Conservation (phyloP, 768 basidiomycete species). For the Phanerochaete carnosa region DNA sequence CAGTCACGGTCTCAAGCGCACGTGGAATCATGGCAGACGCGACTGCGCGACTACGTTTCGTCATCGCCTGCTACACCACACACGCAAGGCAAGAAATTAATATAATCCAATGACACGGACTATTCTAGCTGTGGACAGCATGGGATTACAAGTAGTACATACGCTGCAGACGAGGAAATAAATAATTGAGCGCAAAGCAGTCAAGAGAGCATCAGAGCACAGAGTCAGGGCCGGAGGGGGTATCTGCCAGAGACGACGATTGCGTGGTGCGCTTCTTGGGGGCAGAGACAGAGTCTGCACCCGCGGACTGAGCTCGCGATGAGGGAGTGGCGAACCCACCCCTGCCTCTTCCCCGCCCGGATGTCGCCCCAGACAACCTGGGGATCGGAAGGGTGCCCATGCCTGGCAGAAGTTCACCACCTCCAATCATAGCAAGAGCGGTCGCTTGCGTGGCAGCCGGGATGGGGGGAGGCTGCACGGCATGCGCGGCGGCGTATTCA, state of each 20-base stretch:
- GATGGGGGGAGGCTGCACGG: conserved; percentile 15
- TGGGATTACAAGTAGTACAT: conserved; percentile 1
- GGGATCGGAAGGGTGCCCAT: conserved; percentile 15
- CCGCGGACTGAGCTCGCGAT: conserved; percentile 22
- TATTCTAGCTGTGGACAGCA: neutral
- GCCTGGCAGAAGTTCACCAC: conserved; percentile 4
- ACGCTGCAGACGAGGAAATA: neutral
- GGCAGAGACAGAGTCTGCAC: conserved; percentile 19
- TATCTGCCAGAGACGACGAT: conserved; percentile 10
- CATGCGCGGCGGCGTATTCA: conserved; percentile 41
- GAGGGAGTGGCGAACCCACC: conserved; percentile 14
- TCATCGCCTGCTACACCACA: neutral
- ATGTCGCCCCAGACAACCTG: conserved; percentile 16
- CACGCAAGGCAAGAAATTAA: neutral
- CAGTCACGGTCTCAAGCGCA: conserved; percentile 2
- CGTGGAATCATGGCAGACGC: conserved; percentile 7
- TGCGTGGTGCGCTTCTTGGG: conserved; percentile 19
- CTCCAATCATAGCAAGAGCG: conserved; percentile 6
- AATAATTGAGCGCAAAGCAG: neutral
- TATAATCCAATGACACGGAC: neutral
- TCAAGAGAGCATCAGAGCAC: neutral
- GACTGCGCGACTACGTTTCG: neutral
- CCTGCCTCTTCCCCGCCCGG: conserved; percentile 6
- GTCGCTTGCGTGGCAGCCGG: conserved; percentile 13
- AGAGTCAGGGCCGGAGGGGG: neutral